Evolutionary conservation across 1,284 basidiomycete species (phyloP).

Genomic region (Cryptococcus deneoformans): DNA sequence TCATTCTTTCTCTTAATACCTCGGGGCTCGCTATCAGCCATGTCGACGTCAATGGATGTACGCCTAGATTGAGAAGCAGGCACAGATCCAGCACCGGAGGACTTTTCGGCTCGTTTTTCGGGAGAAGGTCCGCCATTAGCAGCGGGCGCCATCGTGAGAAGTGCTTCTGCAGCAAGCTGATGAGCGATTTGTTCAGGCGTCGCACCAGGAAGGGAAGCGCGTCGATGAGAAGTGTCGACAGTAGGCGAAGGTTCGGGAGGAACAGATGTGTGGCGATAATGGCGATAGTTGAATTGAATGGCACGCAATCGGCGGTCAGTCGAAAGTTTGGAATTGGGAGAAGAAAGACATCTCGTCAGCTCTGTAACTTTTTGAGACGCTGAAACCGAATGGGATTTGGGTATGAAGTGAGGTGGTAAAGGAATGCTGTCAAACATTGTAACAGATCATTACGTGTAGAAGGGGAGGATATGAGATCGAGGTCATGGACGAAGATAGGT

Average conservation of each 20-base stretch:
- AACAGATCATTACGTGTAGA: background rate
- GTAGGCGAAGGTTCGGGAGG: conserved; percentile 6
- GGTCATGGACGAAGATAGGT: background rate
- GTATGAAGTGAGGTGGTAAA: conserved; percentile 15
- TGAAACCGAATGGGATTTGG: conserved; percentile 12
- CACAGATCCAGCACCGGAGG: conserved; percentile 2
- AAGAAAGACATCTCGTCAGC: conserved; percentile 17
- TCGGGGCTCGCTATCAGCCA: conserved; percentile 27
- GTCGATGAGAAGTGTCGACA: background rate
- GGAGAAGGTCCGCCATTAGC: conserved; percentile 26
- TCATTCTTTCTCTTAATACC: conserved; percentile 45
- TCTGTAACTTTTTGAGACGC: conserved; percentile 10
- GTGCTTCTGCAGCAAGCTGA: conserved; percentile 48
- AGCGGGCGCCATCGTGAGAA: conserved; percentile 46
- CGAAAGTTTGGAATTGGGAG: background rate
- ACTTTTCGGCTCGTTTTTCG: conserved; percentile 24
- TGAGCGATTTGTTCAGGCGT: conserved; percentile 35
- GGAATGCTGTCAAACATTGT: conserved; percentile 20
- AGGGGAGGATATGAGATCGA: background rate
- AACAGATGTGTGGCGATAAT: conserved; percentile 3
- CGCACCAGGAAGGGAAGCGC: background rate
- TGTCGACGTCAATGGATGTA: conserved; percentile 25
- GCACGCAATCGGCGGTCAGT: background rate
- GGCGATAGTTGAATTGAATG: background rate
- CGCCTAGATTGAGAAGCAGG: background rate